Conservation (phyloP, 306 rosid genomes). For the Corylus heterophylla region DNA sequence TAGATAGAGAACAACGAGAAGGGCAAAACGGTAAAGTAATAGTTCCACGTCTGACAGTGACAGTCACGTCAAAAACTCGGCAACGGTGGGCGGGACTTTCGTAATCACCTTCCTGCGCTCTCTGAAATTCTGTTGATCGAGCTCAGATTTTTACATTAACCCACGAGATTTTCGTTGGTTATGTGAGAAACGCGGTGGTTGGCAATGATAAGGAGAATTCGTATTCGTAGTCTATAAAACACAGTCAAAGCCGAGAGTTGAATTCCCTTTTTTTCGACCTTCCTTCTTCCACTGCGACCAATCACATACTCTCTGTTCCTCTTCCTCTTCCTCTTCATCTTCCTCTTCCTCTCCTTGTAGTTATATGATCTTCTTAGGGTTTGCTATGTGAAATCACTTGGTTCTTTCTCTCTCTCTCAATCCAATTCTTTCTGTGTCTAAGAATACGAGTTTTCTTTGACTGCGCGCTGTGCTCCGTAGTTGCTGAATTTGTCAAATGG, state of each 20-base stretch:
- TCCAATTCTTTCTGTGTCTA: constrained; percentile 5
- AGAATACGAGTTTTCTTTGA: constrained; percentile 8
- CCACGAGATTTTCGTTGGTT: constrained; percentile 31
- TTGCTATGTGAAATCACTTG: neutral
- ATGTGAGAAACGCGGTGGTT: neutral
- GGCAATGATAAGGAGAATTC: constrained; percentile 3
- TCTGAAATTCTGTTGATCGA: neutral
- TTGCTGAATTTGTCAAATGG: neutral
- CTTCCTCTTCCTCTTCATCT: neutral
- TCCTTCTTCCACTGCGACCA: neutral
- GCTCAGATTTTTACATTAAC: neutral
- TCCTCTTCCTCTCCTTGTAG: constrained; percentile 9
- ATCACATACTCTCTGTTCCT: neutral
- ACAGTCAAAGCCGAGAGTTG: constrained; percentile 40
- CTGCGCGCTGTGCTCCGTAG: neutral
- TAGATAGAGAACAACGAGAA: neutral
- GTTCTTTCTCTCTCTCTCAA: neutral
- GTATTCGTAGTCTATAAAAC: constrained; percentile 14
- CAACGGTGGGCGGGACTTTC: constrained; percentile 39
- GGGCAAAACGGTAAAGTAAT: constrained; percentile 11
- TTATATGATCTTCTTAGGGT: neutral
- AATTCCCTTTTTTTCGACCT: neutral
- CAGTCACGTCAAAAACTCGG: constrained; percentile 7
- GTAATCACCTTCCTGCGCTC: constrained; percentile 14
- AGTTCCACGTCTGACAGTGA: neutral